A percentile compares a stretch with the other conserved stretches of the same genome.
These are phyloP conservation scores for Ustilago cynodontis DNA, from an alignment of 1,284 basidiomycete species.

Conservation along the genomic window DNA sequence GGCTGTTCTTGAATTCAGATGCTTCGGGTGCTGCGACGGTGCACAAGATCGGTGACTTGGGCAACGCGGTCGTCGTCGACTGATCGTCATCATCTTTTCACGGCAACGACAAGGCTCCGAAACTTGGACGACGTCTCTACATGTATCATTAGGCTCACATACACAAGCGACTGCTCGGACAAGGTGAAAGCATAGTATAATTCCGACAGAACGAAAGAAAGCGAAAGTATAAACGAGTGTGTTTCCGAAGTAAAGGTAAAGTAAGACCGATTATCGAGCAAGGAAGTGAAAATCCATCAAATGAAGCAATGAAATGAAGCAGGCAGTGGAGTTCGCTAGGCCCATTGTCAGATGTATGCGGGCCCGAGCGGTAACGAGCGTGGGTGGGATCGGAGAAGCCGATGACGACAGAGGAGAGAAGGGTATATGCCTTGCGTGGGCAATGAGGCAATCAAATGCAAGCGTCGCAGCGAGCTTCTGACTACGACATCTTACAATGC, in stretches of 20 bases:
- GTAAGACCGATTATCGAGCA: background rate
- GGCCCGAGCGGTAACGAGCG: background rate
- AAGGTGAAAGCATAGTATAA: conserved; percentile 3
- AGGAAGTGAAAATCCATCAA: background rate
- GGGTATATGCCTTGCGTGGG: background rate
- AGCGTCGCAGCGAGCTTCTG: background rate
- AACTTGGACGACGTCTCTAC: background rate
- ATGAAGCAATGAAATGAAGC: background rate
- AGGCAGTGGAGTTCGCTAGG: background rate
- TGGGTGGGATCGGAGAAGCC: background rate
- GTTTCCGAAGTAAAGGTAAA: conserved; percentile 3
- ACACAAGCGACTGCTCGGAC: background rate
- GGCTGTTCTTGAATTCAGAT: conserved; percentile 85
- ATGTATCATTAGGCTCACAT: background rate
- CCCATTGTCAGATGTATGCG: background rate
- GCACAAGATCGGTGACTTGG: conserved; percentile 18
- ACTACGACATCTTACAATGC: conserved; percentile 10
- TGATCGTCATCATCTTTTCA: background rate
- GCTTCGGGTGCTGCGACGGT: conserved; percentile 23
- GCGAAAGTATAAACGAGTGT: background rate
- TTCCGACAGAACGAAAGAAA: background rate
- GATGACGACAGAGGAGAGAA: background rate
- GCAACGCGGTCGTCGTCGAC: conserved; percentile 8
- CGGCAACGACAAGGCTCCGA: background rate
- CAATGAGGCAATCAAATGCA: background rate